Conservation (phyloP, 495 filamentous ascomycete species). For the Filosporella fistucella region DNA sequence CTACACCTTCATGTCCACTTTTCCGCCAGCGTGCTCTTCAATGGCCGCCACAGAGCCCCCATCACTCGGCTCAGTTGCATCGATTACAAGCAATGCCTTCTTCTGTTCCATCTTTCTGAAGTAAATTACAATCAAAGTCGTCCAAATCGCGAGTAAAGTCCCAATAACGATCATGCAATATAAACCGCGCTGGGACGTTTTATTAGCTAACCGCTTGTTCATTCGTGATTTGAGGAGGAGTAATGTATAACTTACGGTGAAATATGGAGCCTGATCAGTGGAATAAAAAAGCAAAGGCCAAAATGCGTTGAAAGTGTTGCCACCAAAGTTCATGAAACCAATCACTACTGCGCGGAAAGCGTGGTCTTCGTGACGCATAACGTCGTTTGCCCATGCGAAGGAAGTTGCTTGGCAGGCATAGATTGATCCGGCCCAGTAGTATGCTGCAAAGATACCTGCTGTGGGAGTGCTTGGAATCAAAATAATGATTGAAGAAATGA, state of each 20-base stretch:
- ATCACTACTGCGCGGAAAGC: conserved; percentile 42
- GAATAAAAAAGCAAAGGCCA: conserved; percentile 64
- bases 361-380: conserved; percentile 41
- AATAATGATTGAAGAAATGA: conserved; percentile 43
- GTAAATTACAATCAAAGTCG: too few relatives aligned
- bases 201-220: too few relatives aligned
- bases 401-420: conserved; percentile 55
- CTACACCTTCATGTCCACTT: too few relatives aligned
- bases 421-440: conserved; percentile 49
- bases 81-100: too few relatives aligned
- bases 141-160: too few relatives aligned
- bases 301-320: conserved; percentile 52
- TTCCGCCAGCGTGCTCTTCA: too few relatives aligned
- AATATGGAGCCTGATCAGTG: conserved; percentile 52
- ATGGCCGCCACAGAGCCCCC: too few relatives aligned
- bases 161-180: too few relatives aligned
- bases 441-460: conserved; percentile 42
- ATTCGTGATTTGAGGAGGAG: too few relatives aligned
- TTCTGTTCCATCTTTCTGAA: too few relatives aligned
- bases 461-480: conserved; percentile 37
- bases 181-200: too few relatives aligned
- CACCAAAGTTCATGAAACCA: conserved; percentile 52
- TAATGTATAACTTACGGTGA: conserved; percentile 43
- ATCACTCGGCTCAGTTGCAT: too few relatives aligned
- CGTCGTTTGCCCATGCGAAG: conserved; percentile 60